Evolutionary conservation across 257 asterid genomes (phyloP), one percentile per base, ranked within the genome.

Genomic region (Solanum piurae): DNA sequence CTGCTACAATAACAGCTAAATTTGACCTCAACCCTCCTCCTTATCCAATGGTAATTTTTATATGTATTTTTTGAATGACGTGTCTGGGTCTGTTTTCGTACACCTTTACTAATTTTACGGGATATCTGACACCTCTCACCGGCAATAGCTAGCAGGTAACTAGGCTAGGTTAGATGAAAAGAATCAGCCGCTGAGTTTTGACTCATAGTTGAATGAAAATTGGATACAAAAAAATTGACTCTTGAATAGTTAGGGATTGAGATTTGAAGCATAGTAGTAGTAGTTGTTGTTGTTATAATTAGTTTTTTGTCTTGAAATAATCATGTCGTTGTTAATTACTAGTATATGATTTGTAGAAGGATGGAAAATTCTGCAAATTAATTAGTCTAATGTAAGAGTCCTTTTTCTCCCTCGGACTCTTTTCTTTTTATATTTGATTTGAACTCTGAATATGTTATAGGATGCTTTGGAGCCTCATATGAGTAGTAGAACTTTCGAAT

Each of bases 401-500:
- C 66, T 44, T 79, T 5, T 2, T 79, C 25, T 34, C 38, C 16
- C 84, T 12, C 25, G 1, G 16, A 2, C 52, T 27, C 66, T 79
- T 79, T 27, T 27, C 27, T 80, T 27, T 9, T 29, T 2, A 29
- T 37, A 44, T 44, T 20, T 27, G 27, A 5, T 5, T 80, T 49
- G 20, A 80, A 37, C 68, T 46, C 2, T 46, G 85, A 80, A 80
- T 46, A 29, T 49, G 68, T 7, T n/a, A 18, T 88, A 97, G 99
- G 94, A 97, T 90, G 98, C 98, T 52, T 90, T 97, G 94, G 98
- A 97, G 92, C 99, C 98, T 90, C 94, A 93, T 87, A 94, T 97
- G 98, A 97, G 98, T 88, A 93, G 92, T 5, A 91, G 94, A 89
- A 95, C 98, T 4, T 91, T 97, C 72, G 99, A 97, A 71, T 97